phyloP scores from a whole-genome alignment of 2,329 filamentous ascomycete genomes.

The Nothophoma quercina region DNA sequence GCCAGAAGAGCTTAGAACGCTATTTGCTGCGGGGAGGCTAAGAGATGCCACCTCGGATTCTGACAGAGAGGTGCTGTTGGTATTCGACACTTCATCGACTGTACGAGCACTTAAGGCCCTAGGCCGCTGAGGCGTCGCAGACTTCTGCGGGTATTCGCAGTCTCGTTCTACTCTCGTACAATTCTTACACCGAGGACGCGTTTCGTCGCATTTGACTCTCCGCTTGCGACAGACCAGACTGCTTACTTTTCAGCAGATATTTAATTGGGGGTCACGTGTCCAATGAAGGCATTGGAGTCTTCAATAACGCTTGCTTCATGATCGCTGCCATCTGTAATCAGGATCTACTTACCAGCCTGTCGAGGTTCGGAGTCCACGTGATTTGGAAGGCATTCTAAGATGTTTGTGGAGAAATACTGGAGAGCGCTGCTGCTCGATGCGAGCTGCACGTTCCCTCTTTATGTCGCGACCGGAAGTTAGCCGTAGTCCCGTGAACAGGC shows the following conservation, averaged over 20 bases:
- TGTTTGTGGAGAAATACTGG: conserved; percentile 10
- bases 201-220: conserved; percentile 61
- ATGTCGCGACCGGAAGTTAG: conserved; percentile 7
- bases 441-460: conserved; percentile 9
- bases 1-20: conserved; percentile 16
- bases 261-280: not conserved
- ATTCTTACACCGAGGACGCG: conserved; percentile 52
- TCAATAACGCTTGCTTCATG: not conserved
- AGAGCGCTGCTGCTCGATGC: conserved; percentile 8
- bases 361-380: conserved; percentile 53
- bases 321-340: not conserved
- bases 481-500: conserved; percentile 10
- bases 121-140: conserved; percentile 13
- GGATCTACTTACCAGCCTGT: conserved; percentile 52
- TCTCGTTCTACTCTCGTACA: conserved; percentile 53
- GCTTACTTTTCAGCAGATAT: conserved; percentile 12
- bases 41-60: conserved; percentile 7
- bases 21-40: conserved; percentile 1
- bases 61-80: conserved; percentile 1
- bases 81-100: not conserved
- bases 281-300: not conserved
- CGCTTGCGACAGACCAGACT: conserved; percentile 57
- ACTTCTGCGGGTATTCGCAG: conserved; percentile 48
- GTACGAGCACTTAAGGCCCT: conserved; percentile 24
- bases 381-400: conserved; percentile 49